These are phyloP conservation scores for Cercospora beticola DNA, from an alignment of 2,329 filamentous ascomycete species.

Conservation along the genomic window DNA sequence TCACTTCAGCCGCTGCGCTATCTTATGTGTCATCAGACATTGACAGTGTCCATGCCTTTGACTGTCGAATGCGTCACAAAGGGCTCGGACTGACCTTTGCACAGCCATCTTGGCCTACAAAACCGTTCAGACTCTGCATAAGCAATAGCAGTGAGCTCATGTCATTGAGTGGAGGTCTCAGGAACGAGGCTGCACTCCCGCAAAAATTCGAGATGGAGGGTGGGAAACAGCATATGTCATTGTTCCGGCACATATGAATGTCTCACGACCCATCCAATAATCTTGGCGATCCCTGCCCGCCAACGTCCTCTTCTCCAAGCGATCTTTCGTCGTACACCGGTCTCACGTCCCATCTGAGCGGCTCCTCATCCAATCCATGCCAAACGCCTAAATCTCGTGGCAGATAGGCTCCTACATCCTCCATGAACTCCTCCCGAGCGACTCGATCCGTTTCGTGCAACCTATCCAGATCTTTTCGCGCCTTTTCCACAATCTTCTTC, in stretches of 20 bases:
- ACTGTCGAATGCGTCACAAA: not conserved
- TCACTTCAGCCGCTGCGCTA: not conserved
- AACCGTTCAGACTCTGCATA: not conserved
- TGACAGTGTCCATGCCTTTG: not conserved
- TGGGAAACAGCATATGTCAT: not conserved
- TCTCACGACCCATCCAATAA: constrained; percentile 16
- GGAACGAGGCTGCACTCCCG: not conserved
- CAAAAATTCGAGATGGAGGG: not conserved
- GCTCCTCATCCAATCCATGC: constrained; percentile 29
- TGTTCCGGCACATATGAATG: not conserved
- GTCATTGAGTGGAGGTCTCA: not conserved
- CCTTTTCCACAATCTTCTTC: constrained; percentile 71
- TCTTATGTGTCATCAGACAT: not conserved
- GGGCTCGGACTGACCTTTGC: not conserved
- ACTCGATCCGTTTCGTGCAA: constrained; percentile 66
- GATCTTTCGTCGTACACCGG: constrained; percentile 14
- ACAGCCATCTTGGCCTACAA: not conserved
- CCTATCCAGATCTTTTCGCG: constrained; percentile 72
- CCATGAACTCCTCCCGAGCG: constrained; percentile 74
- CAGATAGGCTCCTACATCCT: constrained; percentile 80
- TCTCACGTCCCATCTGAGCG: constrained; percentile 30
- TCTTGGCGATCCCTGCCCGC: constrained; percentile 3
- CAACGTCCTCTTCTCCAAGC: not conserved
- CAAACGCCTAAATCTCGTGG: constrained; percentile 49
- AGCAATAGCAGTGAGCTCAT: not conserved